Percentiles rank a stretch among this genome's conserved stretches.
These are phyloP conservation scores for Phytophthora crassamura DNA, from an alignment of 352 stramenopile genomes.

Conservation along the genomic window DNA sequence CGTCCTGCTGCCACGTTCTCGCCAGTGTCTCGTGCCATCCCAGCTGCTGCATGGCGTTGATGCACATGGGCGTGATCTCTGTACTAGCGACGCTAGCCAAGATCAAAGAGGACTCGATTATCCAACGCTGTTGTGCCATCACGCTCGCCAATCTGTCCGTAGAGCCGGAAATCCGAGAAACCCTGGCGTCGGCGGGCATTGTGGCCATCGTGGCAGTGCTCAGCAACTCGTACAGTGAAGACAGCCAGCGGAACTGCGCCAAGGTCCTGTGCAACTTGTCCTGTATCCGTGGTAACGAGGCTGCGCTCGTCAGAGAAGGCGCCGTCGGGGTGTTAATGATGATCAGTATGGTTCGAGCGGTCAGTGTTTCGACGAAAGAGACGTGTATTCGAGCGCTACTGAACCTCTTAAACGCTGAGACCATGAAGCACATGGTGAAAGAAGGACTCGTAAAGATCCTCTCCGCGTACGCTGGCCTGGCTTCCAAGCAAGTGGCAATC, in stretches of 20 bases:
- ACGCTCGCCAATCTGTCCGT: conserved; percentile 73
- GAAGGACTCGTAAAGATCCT: conserved; percentile 79
- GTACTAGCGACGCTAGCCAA: conserved; percentile 66
- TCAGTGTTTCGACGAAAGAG: conserved; percentile 69
- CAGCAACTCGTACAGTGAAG: conserved; percentile 87
- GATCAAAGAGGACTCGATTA: conserved; percentile 51
- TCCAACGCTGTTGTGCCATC: conserved; percentile 75
- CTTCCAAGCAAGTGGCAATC: conserved; percentile 29
- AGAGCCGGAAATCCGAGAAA: conserved; percentile 52
- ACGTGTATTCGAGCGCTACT: conserved; percentile 69
- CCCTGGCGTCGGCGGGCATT: conserved; percentile 55
- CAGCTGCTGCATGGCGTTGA: conserved; percentile 60
- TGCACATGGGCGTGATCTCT: conserved; percentile 57
- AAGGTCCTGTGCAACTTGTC: conserved; percentile 81
- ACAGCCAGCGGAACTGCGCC: conserved; percentile 77
- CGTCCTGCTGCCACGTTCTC: conserved; percentile 76
- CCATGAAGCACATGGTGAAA: conserved; percentile 64
- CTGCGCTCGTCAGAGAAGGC: conserved; percentile 58
- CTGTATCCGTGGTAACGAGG: conserved; percentile 55
- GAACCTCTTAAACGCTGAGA: conserved; percentile 70
- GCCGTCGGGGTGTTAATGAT: conserved; percentile 78
- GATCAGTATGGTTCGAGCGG: conserved; percentile 79
- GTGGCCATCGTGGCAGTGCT: conserved; percentile 61
- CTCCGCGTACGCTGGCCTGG: conserved; percentile 47
- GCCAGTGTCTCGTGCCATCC: conserved; percentile 77